Evolutionary conservation across 73 alveolate genomes (phyloP), one percentile per base, ranked within the genome.

Genomic region (Blepharisma stoltei): DNA sequence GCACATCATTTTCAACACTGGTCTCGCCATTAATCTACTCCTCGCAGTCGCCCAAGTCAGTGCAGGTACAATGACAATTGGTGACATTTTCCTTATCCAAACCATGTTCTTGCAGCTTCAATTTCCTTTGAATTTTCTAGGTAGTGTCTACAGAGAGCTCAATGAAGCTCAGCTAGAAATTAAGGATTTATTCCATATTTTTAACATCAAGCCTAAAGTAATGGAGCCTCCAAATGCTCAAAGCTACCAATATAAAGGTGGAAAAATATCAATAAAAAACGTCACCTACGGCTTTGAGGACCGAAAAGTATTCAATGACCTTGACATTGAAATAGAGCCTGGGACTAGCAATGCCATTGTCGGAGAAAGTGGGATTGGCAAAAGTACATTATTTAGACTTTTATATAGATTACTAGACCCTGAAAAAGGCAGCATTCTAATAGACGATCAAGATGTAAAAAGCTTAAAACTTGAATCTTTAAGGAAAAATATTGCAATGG

Each of bases 311-410:
- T 86, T 89, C 46, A 71, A 88, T 6, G 83, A 76, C 54, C 44
- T 93, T 37, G 80, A 76, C 70, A 67, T 93, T 20, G 65, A 54
- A 6, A 84, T 93, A 1, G 70, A 71, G 54, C 88, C 90, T 2
- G 93, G 93, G 4, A 83, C 86, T n/a, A 79, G 94, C 67, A 88
- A 83, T 67, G 95, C 96, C 1, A 75, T 93, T 47, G 97, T 93
- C 4, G 98, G 98, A 6, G 89, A 90, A 71, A 71, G 91, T 67
- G 98, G 98, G 0, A 80, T 85, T 27, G 98, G 98, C 1, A 93
- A 93, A 67, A 84, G 97, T 3, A 93, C 96, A 0, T 49, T 93
- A 50, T 80, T 93, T 78, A 87, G 92, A 70, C 45, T 93, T 77
- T 77, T 93, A 25, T 83, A 76, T 55, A 65, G 91, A 32, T 37